phyloP scores from a whole-genome alignment of 345 rosid species.

The Pelargonium nanum region DNA sequence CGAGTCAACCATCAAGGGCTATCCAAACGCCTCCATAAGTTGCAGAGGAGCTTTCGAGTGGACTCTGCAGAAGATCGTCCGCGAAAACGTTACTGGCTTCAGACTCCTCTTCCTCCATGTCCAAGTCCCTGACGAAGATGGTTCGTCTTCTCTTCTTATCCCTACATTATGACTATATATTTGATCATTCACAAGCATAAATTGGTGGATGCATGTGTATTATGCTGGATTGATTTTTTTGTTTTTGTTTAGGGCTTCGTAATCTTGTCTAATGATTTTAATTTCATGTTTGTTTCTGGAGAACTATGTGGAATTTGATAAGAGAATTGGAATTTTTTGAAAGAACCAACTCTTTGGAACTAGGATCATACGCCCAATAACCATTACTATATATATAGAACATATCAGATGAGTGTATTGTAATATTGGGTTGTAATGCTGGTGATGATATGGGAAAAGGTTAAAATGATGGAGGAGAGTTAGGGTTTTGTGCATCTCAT shows the following conservation, averaged over 20 bases:
- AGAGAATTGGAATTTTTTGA: too few relatives aligned
- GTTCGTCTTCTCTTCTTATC: constrained; percentile 24
- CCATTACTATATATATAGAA: too few relatives aligned
- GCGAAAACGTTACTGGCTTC: constrained; percentile 64
- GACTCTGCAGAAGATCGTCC: constrained; percentile 78
- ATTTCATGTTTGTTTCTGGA: too few relatives aligned
- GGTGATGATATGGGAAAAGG: too few relatives aligned
- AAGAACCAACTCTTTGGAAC: too few relatives aligned
- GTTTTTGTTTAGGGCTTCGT: too few relatives aligned
- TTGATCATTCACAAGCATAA: background rate
- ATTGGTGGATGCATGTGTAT: background rate
- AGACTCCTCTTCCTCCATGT: constrained; percentile 88
- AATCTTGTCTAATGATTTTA: too few relatives aligned
- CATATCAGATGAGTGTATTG: too few relatives aligned
- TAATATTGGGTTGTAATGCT: too few relatives aligned
- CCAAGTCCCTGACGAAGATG: constrained; percentile 95
- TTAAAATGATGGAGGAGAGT: too few relatives aligned
- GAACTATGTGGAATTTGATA: background rate
- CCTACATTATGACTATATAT: background rate
- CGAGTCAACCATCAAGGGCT: constrained; percentile 82
- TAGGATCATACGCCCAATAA: too few relatives aligned
- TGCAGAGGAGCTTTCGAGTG: constrained; percentile 88
- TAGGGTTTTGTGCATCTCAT: too few relatives aligned
- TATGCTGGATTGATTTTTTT: background rate
- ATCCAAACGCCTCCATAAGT: constrained; percentile 91